Evolutionary conservation across 1,139 yeast genomes (phyloP).

Genomic region (Pichia kudriavzevii): DNA sequence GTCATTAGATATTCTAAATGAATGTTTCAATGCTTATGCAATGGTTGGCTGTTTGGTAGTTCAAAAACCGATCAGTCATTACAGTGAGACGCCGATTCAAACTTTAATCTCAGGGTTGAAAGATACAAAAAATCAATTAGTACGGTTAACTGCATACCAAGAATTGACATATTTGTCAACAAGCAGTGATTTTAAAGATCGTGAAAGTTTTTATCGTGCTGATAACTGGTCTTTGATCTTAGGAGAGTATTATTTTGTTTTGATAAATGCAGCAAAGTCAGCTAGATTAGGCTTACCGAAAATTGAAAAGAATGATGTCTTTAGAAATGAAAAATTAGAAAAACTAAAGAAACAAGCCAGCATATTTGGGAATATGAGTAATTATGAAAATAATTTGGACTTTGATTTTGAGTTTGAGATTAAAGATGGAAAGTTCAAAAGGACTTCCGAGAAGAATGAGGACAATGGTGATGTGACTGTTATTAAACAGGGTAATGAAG

Average conservation of each 20-base stretch:
- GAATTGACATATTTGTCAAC: constrained; percentile 60
- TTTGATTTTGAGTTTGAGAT: constrained; percentile 7
- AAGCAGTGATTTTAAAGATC: constrained; percentile 38
- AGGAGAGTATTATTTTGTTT: constrained; percentile 51
- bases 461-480: constrained; percentile 10
- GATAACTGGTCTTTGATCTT: constrained; percentile 47
- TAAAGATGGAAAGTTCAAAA: not conserved
- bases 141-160: constrained; percentile 65
- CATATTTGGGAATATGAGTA: constrained; percentile 16
- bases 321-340: constrained; percentile 6
- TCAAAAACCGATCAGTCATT: constrained; percentile 58
- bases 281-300: constrained; percentile 28
- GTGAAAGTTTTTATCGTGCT: constrained; percentile 46
- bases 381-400: constrained; percentile 8
- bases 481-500: constrained; percentile 7
- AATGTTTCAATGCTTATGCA: constrained; percentile 63
- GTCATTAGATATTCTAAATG: constrained; percentile 58
- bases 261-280: constrained; percentile 39
- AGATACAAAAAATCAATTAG: constrained; percentile 44
- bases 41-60: constrained; percentile 79
- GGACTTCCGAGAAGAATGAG: no score
- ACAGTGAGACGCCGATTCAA: constrained; percentile 64
- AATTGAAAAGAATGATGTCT: constrained; percentile 24
- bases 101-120: constrained; percentile 70
- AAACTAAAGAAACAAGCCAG: constrained; percentile 11